Conservation (phyloP, 441 rosid genomes). For the Pelargonium exstipulatum region DNA sequence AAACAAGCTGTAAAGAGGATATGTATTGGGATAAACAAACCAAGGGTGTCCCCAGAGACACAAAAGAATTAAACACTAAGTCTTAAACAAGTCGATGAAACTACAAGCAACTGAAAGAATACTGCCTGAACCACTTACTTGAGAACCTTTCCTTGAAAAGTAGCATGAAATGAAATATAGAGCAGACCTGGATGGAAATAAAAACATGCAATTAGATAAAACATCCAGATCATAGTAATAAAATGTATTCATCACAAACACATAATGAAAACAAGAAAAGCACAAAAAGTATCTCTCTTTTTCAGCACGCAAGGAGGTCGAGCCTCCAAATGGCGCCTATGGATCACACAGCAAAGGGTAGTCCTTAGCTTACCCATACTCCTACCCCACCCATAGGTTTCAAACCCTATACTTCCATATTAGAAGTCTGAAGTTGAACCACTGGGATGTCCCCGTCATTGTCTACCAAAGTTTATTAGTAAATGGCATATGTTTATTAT, state of each 20-base stretch:
- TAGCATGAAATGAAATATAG: slow-evolving; percentile 75
- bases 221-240: not conserved
- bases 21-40: not conserved
- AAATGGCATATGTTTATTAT: not conserved
- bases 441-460: not conserved
- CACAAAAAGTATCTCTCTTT: not conserved
- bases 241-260: slow-evolving; percentile 7
- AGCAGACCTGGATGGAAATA: slow-evolving; percentile 58
- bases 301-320: not conserved
- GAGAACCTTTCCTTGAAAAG: slow-evolving; percentile 78
- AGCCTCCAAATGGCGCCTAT: not conserved
- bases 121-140: slow-evolving; percentile 48
- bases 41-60: slow-evolving; percentile 12
- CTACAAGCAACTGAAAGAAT: slow-evolving; percentile 15
- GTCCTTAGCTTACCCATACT: not conserved
- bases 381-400: not conserved
- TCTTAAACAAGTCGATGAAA: not conserved
- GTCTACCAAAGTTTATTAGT: not conserved
- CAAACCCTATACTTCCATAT: not conserved
- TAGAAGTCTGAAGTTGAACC: not conserved
- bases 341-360: not conserved
- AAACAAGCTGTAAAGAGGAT: not conserved
- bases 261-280: not conserved
- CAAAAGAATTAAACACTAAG: not conserved
- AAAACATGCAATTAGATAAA: slow-evolving; percentile 23